Conservation (phyloP, 2,329 filamentous ascomycete species). For the Rhynchosporium agropyri region DNA sequence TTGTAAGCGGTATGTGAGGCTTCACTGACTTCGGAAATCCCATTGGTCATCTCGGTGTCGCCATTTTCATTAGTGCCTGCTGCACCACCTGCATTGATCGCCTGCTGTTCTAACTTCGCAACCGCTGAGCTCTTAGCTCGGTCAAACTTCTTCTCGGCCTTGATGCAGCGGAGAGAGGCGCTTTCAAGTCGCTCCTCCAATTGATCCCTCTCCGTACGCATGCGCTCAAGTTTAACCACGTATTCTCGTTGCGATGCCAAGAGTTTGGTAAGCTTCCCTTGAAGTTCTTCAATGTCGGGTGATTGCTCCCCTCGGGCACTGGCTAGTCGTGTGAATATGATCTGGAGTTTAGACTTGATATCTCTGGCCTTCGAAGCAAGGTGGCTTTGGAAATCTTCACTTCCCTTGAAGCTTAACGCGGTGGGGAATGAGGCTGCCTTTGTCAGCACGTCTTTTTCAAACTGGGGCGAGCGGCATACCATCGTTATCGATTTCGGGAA, state of each 20-base stretch:
- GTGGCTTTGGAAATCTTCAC: constrained; percentile 78
- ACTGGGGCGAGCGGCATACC: constrained; percentile 29
- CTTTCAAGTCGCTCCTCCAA: constrained; percentile 85
- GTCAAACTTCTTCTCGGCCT: constrained; percentile 93
- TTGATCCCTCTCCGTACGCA: constrained; percentile 78
- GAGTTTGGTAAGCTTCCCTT: constrained; percentile 73
- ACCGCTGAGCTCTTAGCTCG: constrained; percentile 86
- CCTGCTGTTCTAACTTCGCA: constrained; percentile 88
- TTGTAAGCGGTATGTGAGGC: constrained; percentile 76
- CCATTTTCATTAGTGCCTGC: constrained; percentile 50
- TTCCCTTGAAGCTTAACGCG: constrained; percentile 62
- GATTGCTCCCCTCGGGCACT: constrained; percentile 56
- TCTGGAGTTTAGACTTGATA: constrained; percentile 74
- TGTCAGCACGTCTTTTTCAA: constrained; percentile 33
- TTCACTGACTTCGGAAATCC: constrained; percentile 57
- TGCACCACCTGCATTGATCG: constrained; percentile 58
- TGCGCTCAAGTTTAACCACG: constrained; percentile 72
- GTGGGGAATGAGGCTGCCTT: constrained; percentile 58
- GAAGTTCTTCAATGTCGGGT: constrained; percentile 72
- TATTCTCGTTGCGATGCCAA: constrained; percentile 83
- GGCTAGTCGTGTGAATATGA: constrained; percentile 63
- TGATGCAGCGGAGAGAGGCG: constrained; percentile 88
- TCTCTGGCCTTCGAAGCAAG: constrained; percentile 73
- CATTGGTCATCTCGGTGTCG: constrained; percentile 48
- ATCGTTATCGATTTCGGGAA: constrained; percentile 49